phyloP scores from a whole-genome alignment of 306 rosid genomes.

The Medicago arabica region DNA sequence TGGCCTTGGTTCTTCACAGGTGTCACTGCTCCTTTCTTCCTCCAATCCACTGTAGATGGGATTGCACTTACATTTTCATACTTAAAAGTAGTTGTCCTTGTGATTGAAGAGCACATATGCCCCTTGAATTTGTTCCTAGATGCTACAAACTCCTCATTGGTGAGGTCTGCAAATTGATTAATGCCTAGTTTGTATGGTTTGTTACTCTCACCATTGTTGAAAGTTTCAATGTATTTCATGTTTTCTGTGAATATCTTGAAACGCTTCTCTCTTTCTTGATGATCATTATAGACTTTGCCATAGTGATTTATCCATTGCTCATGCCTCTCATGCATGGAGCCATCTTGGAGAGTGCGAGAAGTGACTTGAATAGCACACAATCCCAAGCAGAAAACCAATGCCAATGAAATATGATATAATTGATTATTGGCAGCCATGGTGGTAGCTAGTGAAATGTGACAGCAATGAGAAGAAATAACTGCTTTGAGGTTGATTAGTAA shows the following conservation, averaged over 20 bases:
- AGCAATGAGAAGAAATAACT: not conserved
- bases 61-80: not conserved
- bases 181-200: conserved; percentile 3
- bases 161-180: not conserved
- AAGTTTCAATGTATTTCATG: not conserved
- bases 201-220: not conserved
- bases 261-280: not conserved
- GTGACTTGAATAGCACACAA: not conserved
- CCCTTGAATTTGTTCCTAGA: conserved; percentile 16
- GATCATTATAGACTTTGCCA: not conserved
- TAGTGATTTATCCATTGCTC: not conserved
- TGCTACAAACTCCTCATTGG: not conserved
- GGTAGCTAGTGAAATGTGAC: not conserved
- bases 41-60: not conserved
- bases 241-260: not conserved
- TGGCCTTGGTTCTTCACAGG: conserved; percentile 12
- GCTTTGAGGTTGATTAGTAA: not conserved
- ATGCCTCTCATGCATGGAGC: not conserved
- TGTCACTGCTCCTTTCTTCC: conserved; percentile 4
- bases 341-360: not conserved
- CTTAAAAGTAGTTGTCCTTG: not conserved
- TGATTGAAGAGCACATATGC: not conserved
- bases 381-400: not conserved
- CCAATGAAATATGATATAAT: conserved; percentile 5
- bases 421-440: conserved; percentile 1